These are phyloP conservation scores for Hypoxylon cercidicola DNA, from an alignment of 495 filamentous ascomycete species.

Conservation along the genomic window DNA sequence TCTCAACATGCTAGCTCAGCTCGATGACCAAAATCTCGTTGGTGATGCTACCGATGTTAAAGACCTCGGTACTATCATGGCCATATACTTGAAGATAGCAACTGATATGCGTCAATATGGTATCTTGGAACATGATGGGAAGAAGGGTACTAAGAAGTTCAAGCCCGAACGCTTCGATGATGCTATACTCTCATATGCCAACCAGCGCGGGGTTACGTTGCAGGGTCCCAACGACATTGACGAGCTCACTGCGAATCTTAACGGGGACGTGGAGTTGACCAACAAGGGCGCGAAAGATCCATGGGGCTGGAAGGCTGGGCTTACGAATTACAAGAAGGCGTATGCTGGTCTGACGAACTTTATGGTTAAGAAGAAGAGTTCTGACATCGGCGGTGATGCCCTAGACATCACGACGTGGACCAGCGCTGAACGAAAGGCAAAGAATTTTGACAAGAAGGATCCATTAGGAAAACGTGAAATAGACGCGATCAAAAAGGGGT, in stretches of 20 bases:
- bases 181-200: slow-evolving; percentile 43
- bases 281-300: slow-evolving; percentile 38
- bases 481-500: slow-evolving; percentile 46
- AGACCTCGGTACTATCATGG: slow-evolving; percentile 51
- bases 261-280: slow-evolving; percentile 37
- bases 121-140: slow-evolving; percentile 6
- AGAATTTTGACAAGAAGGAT: slow-evolving; percentile 43
- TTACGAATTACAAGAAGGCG: slow-evolving; percentile 26
- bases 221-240: slow-evolving; percentile 45
- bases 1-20: slow-evolving; percentile 48
- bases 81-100: slow-evolving; percentile 41
- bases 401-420: slow-evolving; percentile 51
- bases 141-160: slow-evolving; percentile 26
- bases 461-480: slow-evolving; percentile 43
- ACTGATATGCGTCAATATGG: background rate
- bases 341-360: background rate
- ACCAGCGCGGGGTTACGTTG: slow-evolving; percentile 40
- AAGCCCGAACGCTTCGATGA: slow-evolving; percentile 35
- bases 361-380: background rate
- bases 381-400: slow-evolving; percentile 47
- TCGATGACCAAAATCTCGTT: slow-evolving; percentile 44
- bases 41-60: slow-evolving; percentile 42
- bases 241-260: slow-evolving; percentile 26
- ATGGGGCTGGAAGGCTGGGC: slow-evolving; percentile 35
- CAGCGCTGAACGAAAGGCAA: slow-evolving; percentile 42